Conservation (phyloP, 352 stramenopile species). For the Pythium insidiosum region DNA sequence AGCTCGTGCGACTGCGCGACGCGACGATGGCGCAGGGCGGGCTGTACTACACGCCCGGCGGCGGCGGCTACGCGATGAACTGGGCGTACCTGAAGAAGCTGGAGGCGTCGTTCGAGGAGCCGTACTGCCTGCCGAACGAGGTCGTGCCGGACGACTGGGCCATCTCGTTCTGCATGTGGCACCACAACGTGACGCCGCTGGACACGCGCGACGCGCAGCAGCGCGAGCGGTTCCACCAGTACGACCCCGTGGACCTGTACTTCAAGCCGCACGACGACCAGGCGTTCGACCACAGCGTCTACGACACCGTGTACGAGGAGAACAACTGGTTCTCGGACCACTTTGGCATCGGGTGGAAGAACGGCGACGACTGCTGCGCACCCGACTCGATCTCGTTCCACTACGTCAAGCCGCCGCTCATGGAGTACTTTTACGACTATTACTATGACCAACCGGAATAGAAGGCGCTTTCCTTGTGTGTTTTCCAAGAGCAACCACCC, state of each 20-base stretch:
- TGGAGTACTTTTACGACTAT: slow-evolving; percentile 80
- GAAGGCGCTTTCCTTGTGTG: neutral
- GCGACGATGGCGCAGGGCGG: slow-evolving; percentile 43
- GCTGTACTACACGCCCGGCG: slow-evolving; percentile 78
- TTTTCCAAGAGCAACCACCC: neutral
- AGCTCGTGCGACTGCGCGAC: slow-evolving; percentile 38
- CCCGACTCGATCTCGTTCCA: slow-evolving; percentile 79
- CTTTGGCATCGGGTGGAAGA: slow-evolving; percentile 72
- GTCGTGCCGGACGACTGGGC: slow-evolving; percentile 80
- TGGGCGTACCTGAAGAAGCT: slow-evolving; percentile 70
- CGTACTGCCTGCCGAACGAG: slow-evolving; percentile 60
- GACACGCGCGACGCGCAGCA: slow-evolving; percentile 66
- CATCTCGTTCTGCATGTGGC: slow-evolving; percentile 82
- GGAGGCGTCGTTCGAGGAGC: slow-evolving; percentile 59
- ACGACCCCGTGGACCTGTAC: slow-evolving; percentile 66
- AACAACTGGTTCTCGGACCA: slow-evolving; percentile 89
- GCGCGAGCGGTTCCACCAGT: slow-evolving; percentile 82
- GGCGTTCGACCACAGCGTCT: slow-evolving; percentile 64
- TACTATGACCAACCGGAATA: slow-evolving; percentile 45
- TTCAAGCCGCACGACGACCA: slow-evolving; percentile 56
- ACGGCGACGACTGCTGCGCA: slow-evolving; percentile 64
- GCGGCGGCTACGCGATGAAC: slow-evolving; percentile 79
- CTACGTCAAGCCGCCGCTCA: slow-evolving; percentile 79
- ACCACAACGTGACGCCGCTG: slow-evolving; percentile 49
- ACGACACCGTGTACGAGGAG: slow-evolving; percentile 73